Evolutionary conservation across 306 rosid species (phyloP).

Genomic region (Glycine tomentella): DNA sequence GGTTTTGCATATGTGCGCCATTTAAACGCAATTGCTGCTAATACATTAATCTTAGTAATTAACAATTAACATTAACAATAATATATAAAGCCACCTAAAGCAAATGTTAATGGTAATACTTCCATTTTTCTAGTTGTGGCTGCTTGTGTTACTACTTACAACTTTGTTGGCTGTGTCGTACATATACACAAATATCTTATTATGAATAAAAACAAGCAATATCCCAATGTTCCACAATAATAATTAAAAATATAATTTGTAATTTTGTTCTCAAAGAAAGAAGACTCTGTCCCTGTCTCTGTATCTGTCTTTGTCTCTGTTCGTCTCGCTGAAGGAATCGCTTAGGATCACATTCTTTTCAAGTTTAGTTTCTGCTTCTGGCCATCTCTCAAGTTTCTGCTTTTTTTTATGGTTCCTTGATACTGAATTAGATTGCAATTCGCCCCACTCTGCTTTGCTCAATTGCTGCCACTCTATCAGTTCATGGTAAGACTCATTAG

Average conservation of each 20-base stretch:
- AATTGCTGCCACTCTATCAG: slow-evolving; percentile 35
- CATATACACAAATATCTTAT: too few relatives aligned
- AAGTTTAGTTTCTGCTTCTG: slow-evolving; percentile 25
- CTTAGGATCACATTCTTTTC: slow-evolving; percentile 42
- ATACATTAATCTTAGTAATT: background rate
- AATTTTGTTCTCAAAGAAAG: slow-evolving; percentile 34
- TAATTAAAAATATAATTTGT: slow-evolving; percentile 20
- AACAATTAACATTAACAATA: background rate
- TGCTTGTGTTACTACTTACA: slow-evolving; percentile 26
- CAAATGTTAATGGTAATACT: slow-evolving; percentile 11
- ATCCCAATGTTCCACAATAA: slow-evolving; percentile 12
- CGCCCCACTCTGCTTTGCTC: slow-evolving; percentile 39
- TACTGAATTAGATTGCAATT: slow-evolving; percentile 45
- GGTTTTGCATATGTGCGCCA: slow-evolving; percentile 44
- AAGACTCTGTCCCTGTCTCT: slow-evolving; percentile 43
- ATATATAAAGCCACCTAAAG: slow-evolving; percentile 15
- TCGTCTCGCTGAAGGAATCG: slow-evolving; percentile 47
- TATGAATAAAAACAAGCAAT: background rate
- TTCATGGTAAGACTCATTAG: slow-evolving; percentile 51
- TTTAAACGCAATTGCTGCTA: slow-evolving; percentile 31
- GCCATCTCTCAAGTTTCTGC: slow-evolving; percentile 16
- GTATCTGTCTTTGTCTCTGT: slow-evolving; percentile 36
- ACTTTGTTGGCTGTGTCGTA: background rate
- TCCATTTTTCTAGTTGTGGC: slow-evolving; percentile 8
- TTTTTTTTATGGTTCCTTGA: slow-evolving; percentile 42